phyloP scores from a whole-genome alignment of 2,329 filamentous ascomycete genomes.

The Chaetomium globosum region DNA sequence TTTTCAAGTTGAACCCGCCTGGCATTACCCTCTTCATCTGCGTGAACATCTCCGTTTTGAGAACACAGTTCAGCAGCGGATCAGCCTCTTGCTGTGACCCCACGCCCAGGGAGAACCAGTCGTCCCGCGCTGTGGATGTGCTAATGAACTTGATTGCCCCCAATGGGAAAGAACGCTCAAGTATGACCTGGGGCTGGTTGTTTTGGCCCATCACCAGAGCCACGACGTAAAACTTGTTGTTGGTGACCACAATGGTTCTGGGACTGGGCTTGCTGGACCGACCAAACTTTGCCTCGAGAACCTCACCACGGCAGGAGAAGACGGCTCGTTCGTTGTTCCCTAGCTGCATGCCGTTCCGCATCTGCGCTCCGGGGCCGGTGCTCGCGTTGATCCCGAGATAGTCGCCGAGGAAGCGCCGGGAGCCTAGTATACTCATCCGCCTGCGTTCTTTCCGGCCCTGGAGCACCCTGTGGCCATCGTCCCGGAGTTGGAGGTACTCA shows the following conservation, averaged over 20 bases:
- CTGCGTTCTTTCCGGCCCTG: constrained; percentile 86
- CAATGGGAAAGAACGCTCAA: constrained; percentile 80
- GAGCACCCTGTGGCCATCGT: constrained; percentile 81
- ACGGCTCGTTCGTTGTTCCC: constrained; percentile 71
- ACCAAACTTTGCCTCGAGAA: constrained; percentile 92
- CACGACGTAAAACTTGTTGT: constrained; percentile 84
- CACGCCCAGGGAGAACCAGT: constrained; percentile 93
- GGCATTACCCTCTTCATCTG: constrained; percentile 81
- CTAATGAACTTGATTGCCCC: constrained; percentile 88
- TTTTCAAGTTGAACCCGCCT: constrained; percentile 78
- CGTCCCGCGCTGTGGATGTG: constrained; percentile 79
- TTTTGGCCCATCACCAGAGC: constrained; percentile 81
- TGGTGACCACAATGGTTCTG: constrained; percentile 81
- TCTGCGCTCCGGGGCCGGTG: constrained; percentile 76
- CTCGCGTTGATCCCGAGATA: constrained; percentile 86
- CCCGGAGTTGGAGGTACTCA: constrained; percentile 84
- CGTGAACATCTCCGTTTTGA: constrained; percentile 97
- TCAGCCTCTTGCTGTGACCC: constrained; percentile 91
- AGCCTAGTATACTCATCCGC: constrained; percentile 87
- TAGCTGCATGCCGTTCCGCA: constrained; percentile 74
- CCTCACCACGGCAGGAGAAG: constrained; percentile 89
- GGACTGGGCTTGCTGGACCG: constrained; percentile 92
- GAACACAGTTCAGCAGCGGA: constrained; percentile 86
- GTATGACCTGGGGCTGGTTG: constrained; percentile 75
- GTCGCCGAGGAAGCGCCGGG: constrained; percentile 88